These are phyloP conservation scores for Fusarium sp. DNA, from an alignment of 2,329 filamentous ascomycete species.

Conservation along the genomic window DNA sequence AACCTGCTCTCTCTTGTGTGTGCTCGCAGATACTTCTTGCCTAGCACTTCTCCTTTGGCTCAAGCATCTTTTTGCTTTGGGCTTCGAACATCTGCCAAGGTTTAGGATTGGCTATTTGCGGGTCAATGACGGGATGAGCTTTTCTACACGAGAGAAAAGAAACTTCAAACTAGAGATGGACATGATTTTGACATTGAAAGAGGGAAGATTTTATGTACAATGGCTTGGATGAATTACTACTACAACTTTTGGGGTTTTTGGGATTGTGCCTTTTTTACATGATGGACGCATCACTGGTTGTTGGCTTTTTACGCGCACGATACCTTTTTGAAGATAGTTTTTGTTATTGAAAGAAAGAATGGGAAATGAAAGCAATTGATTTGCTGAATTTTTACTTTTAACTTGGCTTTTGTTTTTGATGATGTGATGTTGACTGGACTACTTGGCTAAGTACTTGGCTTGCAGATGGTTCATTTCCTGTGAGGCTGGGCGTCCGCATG, in stretches of 20 bases:
- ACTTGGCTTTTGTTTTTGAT: neutral
- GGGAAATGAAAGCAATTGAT: slow-evolving; percentile 17
- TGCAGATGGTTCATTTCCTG: neutral
- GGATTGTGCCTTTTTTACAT: neutral
- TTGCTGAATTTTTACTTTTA: slow-evolving; percentile 5
- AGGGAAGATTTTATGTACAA: slow-evolving; percentile 16
- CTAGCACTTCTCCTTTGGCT: slow-evolving; percentile 14
- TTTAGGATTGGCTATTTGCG: neutral
- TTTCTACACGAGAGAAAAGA: slow-evolving; percentile 24
- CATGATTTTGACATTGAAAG: slow-evolving; percentile 35
- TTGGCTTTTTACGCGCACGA: slow-evolving; percentile 33
- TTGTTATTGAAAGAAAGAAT: slow-evolving; percentile 8
- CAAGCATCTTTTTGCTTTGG: slow-evolving; percentile 2
- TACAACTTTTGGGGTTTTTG: neutral
- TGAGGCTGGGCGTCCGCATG: neutral
- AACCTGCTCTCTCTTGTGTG: slow-evolving; percentile 36
- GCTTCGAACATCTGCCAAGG: slow-evolving; percentile 11
- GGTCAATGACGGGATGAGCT: slow-evolving; percentile 21
- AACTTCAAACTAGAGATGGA: slow-evolving; percentile 38
- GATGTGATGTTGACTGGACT: neutral
- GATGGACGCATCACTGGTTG: slow-evolving; percentile 27
- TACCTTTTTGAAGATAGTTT: slow-evolving; percentile 40
- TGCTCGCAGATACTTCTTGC: slow-evolving; percentile 1
- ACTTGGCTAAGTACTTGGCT: neutral
- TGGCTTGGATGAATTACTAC: slow-evolving; percentile 42